Percentiles rank a stretch among this genome's conserved stretches.
Conservation (phyloP, 148 eudicot species). For the Rhododendron kiyosumense region DNA sequence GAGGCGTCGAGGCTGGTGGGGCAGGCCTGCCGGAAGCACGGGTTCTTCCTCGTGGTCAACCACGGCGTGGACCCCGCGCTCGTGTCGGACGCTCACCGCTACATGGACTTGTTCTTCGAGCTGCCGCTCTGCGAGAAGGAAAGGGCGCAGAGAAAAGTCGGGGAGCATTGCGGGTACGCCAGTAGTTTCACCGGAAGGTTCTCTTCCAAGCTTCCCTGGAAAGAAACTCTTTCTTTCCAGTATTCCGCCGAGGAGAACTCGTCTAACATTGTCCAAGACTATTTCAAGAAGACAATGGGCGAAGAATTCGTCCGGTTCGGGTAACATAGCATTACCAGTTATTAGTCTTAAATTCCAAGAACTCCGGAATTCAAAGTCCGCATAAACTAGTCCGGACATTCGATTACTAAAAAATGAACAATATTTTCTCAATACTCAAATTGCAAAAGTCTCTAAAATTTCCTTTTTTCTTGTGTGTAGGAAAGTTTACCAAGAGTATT, state of each 20-base stretch:
- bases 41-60: slow-evolving; percentile 47
- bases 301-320: slow-evolving; percentile 33
- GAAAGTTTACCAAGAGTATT: slow-evolving; percentile 51
- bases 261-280: slow-evolving; percentile 25
- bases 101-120: slow-evolving; percentile 42
- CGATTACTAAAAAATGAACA: too few relatives aligned
- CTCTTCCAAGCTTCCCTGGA: slow-evolving; percentile 43
- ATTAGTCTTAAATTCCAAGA: too few relatives aligned
- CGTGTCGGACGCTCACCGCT: slow-evolving; percentile 27
- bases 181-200: slow-evolving; percentile 47
- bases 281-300: slow-evolving; percentile 37
- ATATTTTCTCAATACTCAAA: too few relatives aligned
- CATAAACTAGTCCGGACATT: accelerated
- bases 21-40: slow-evolving; percentile 46
- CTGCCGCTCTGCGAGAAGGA: slow-evolving; percentile 35
- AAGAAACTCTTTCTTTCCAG: slow-evolving; percentile 47
- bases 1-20: slow-evolving; percentile 33
- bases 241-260: slow-evolving; percentile 19
- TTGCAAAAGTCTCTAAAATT: too few relatives aligned
- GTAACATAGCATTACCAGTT: slow-evolving; percentile 11
- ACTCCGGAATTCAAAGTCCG: accelerated
- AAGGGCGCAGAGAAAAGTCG: slow-evolving; percentile 33
- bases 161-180: slow-evolving; percentile 50
- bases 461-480: slow-evolving; percentile 11
- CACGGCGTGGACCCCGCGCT: slow-evolving; percentile 35